Percentiles rank a stretch among this genome's conserved stretches.
Conservation (phyloP, 768 basidiomycete genomes). For the Hypsizygus marmoreus region DNA sequence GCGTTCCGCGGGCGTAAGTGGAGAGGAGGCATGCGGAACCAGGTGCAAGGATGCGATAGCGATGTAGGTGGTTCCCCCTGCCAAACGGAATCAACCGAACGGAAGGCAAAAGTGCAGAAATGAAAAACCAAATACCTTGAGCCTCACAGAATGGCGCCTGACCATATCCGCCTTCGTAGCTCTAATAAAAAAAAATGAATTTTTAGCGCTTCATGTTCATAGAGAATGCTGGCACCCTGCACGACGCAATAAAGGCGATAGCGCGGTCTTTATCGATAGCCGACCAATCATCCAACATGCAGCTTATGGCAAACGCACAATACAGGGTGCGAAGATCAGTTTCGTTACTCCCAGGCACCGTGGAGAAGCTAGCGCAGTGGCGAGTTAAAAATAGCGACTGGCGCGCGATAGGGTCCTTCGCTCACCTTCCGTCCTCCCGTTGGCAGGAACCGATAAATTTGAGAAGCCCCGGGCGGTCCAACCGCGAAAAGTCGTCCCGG, state of each 20-base stretch:
- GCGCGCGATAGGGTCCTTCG: not conserved
- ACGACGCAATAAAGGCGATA: constrained; percentile 63
- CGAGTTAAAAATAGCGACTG: constrained; percentile 3
- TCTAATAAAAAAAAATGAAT: no score
- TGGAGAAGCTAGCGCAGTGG: constrained; percentile 59
- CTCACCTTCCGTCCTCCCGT: constrained; percentile 75
- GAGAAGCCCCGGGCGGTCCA: constrained; percentile 72
- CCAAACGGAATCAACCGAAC: not conserved
- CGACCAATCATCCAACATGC: constrained; percentile 80
- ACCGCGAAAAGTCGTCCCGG: constrained; percentile 74
- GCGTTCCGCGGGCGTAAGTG: constrained; percentile 42
- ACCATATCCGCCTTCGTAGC: constrained; percentile 92
- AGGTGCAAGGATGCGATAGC: constrained; percentile 76
- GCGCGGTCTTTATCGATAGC: constrained; percentile 65
- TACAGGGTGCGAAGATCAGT: constrained; percentile 83
- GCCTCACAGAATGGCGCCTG: constrained; percentile 82
- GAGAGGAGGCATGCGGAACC: constrained; percentile 30
- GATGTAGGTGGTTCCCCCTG: constrained; percentile 94
- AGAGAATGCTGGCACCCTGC: no score
- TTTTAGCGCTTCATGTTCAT: no score
- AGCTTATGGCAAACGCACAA: constrained; percentile 83
- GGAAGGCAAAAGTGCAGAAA: not conserved
- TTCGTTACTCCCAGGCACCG: constrained; percentile 67
- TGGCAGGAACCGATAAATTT: constrained; percentile 74
- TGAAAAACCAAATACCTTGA: constrained; percentile 54